Evolutionary conservation across 192 early-diverging fungal species (phyloP), one percentile per base, ranked within the genome.

Genomic region (Backusella tuberculispora): DNA sequence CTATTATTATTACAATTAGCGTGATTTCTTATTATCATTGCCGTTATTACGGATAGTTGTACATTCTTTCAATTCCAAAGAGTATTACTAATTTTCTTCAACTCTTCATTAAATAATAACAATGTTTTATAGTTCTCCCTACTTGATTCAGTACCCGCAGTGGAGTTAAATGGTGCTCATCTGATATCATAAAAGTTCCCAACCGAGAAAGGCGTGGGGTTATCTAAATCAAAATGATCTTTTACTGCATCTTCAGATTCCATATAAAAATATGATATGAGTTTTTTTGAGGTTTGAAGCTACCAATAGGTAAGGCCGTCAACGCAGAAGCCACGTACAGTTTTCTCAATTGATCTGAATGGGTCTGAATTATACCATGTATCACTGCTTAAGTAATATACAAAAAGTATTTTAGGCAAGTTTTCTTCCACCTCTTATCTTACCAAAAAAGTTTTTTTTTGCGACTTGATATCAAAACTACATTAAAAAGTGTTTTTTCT

Each of bases 121-220:
- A 4, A 66, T 46, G 29, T 4, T 6, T 0, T 29, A 34, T 34
- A 34, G 29, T 34, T 34, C 29, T 34, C 29, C 29, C 29, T 34
- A 34, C 0, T 34, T 34, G 29, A 34, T 34, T 2, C 29, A 34
- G 29, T 34, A 2, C 29, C 40, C 63, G 63, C 48, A 81, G 82
- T 46, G 87, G 84, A 47, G 83, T 85, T 72, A 86, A 41, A 71
- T 88, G 85, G 69, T 83, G 81, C 53, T 88, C 87, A 60, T 86
- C 83, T 14, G 83, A 85, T 83, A 88, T 86, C 85, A 88, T 85
- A 71, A 86, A 88, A 1, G 85, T 88, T n/a, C 85, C 87, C 87
- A 85, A 88, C 50, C 85, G 87, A 26, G 87, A 80, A 69, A 82
- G 66, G 0, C 44, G 66, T 0, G 87, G 83, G 41, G 2, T 43